A percentile compares a stretch with the other conserved stretches of the same genome.
Evolutionary conservation across 768 basidiomycete species (phyloP).

Genomic region (Lactifluus hygrophoroides): DNA sequence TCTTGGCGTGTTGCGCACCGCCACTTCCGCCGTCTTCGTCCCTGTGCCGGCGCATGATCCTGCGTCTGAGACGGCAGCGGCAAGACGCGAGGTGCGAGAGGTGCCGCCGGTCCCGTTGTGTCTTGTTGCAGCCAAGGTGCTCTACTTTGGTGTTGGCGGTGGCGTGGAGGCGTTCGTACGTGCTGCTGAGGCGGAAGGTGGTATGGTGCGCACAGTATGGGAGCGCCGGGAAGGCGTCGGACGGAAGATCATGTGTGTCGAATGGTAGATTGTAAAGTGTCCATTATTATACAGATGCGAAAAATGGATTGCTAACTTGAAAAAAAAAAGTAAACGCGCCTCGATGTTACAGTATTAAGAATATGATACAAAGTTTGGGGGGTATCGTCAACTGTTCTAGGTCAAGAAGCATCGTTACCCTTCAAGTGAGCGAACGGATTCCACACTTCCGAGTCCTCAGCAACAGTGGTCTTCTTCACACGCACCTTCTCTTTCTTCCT

Average conservation of each 20-base stretch:
- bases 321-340: background rate
- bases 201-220: slow-evolving; percentile 48
- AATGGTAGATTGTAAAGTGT: slow-evolving; percentile 33
- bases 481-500: background rate
- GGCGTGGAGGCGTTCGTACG: slow-evolving; percentile 68
- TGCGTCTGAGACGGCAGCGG: background rate
- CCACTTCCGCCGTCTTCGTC: background rate
- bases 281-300: background rate
- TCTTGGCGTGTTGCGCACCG: slow-evolving; percentile 38
- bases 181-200: slow-evolving; percentile 35
- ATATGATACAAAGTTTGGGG: too few species aligned
- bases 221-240: slow-evolving; percentile 62
- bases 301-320: background rate
- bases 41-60: background rate
- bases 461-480: background rate
- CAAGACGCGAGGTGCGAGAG: slow-evolving; percentile 7
- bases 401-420: background rate
- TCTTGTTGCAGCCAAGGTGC: slow-evolving; percentile 81
- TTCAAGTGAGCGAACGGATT: slow-evolving; percentile 9
- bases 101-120: slow-evolving; percentile 30
- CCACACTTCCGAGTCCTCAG: slow-evolving; percentile 1
- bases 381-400: too few species aligned
- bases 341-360: background rate
- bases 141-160: slow-evolving; percentile 95
- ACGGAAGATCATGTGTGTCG: slow-evolving; percentile 56